Base-by-base conservation (phyloP, 2,329 filamentous ascomycete species). In the Alternaria gansuensis region DNA sequence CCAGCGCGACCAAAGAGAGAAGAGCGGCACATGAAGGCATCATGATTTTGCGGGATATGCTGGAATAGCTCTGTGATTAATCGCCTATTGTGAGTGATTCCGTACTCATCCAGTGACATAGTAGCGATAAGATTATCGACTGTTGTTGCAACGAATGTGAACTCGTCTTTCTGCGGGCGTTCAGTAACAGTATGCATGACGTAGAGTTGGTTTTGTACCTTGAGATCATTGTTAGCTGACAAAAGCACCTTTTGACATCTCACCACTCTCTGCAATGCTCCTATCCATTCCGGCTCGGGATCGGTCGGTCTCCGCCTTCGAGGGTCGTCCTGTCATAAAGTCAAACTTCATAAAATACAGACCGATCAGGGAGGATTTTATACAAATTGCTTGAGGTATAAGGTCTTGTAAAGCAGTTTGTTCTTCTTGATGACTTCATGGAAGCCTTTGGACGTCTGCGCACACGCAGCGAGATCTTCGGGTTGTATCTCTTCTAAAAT, bases 11-110 rank as follows among this genome's bases (percentile, higher is more conserved):
- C 26, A 45, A 68, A 75, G 2, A 92, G 80, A 21, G 82, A 85
- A 1, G 89, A 92, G 11, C 84, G 82, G 62, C 84, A 85, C 31
- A 93, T 78, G 69, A 92, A 88, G 0, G 83, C 81, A 55, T 85
- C 81, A 46, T 84, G 80, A 62, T 87, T 89, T 23, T 79, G 73
- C 7, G 80, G 75, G 3, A 80, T 73, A n/a, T 63, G 56, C n/a
- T 74, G 63, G 68, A 84, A 84, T 9, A 75, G 68, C 2, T 69
- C 55, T 1, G 67, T 63, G 4, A 85, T 72, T 17, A 79, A 65
- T 11, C 60, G 39, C 41, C 77, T 65, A 64, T 82, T 84, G 62
- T 80, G 82, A 3, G 86, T 88, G 14, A 72, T 55, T 23, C 78
- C 71, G 17, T 71, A 61, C 17, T 77, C 69, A 3, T 80, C 77